Base-by-base conservation (phyloP, 352 stramenopile species). In the Elongisporangium undulatum region DNA sequence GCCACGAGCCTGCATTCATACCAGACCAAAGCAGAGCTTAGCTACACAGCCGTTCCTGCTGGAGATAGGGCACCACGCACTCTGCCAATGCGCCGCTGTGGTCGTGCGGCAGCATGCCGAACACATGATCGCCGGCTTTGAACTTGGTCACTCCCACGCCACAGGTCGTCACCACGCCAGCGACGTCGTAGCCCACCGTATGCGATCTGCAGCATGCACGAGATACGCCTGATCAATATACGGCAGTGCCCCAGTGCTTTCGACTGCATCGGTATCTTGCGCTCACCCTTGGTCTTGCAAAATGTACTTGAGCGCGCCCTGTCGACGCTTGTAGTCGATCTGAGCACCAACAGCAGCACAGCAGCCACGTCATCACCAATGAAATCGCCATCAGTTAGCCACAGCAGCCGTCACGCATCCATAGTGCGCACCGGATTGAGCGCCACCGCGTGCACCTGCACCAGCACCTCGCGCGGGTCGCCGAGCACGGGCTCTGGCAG, bases 301-400 rank as follows among this genome's bases (percentile, higher is more conserved):
- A 45, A 45, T 45, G 34, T 45, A 45, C 64, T 92, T 92, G 26
- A 90, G 58, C 38, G 76, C 76, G 8, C 84, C 84, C 58, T 93
- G 74, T 5, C 84, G 81, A 20, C 81, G 72, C 67, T 93, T 93
- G 70, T 89, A 93, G 68, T 93, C 84, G 38, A 93, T 71, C 83
- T 92, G 59, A 45, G n/a, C 59, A 4, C 5, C 48, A 52, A 2
- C 2, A 56, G 38, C 4, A 58, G 4, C 61, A 2, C 2, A 56
- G 38, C 4, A 58, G 4, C 61, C 39, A 67, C 17, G 34, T 2
- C 53, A 16, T 48, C n/a, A 45, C 21, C 39, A 3, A n/a, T 19
- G 71, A 20, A n/a, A 8, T n/a, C 12, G 19, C 17, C 17, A 41
- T 50, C 19, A 54, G 16, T 51, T 15, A 17, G 4, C 24, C 19